Evolutionary conservation across 441 rosid genomes (phyloP), one percentile per base, ranked within the genome.

Genomic region (Jatropha multifida): DNA sequence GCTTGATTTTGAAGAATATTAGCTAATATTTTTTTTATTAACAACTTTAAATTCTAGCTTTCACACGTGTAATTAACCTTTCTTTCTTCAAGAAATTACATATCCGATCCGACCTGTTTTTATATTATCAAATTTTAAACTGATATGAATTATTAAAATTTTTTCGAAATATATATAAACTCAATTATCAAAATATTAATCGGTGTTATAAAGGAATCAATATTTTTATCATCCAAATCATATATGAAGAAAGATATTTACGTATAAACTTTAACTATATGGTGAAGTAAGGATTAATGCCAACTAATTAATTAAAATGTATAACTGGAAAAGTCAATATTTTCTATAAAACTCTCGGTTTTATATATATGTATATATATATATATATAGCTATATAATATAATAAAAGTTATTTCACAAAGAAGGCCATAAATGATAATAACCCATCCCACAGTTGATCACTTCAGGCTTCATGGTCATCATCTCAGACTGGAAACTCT

Each of bases 361-460:
- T 10, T 49, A 7, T 10, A 13, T 10, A 7, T 54, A 13, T 54
- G 20, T 54, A 54, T 54, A 15, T 54, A 3, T 17, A 15, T 17
- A 15, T 52, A 15, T 2, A 15, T 13, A 52, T 1, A 54, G 23
- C 23, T 23, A 32, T 32, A 32, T 32, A 32, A 32, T 32, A 32
- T 32, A 32, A 32, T 32, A 32, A 32, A 32, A 32, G 3, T 48
- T 46, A 3, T 42, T 8, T 74, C 15, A 76, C 56, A 71, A 69
- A 37, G 81, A 69, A 46, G 68, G 73, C 83, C 81, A 80, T 38
- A 69, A 46, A 37, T 77, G 83, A 69, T 76, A 74, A 40, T 48
- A 56, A 48, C 62, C 77, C 64, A 77, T 11, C n/a, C 38, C 75
- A 17, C 76, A 55, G 46, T 70, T 78, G 10, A 44, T 44, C 51